A percentile compares a stretch with the other conserved stretches of the same genome.
phyloP scores from a whole-genome alignment of 2,329 filamentous ascomycete species.

The Thielaviopsis populi region DNA sequence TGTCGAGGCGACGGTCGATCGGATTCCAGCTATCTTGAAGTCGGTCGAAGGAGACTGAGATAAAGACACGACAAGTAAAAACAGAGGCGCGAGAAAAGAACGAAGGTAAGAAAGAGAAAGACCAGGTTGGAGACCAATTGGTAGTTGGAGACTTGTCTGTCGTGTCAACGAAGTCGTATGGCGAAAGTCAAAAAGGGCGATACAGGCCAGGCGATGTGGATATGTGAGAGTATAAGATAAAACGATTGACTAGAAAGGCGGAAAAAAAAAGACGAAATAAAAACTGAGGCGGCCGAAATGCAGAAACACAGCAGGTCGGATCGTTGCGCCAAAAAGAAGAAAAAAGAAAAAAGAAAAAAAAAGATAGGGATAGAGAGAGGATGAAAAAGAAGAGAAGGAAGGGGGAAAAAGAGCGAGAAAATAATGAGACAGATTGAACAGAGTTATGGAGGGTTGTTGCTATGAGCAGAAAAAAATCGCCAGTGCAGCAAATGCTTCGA shows the following conservation, averaged over 20 bases:
- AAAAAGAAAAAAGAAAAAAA: constrained; percentile 20
- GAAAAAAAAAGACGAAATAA: constrained; percentile 13
- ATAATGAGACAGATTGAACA: constrained; percentile 6
- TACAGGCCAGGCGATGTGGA: background rate
- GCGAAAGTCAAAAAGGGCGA: background rate
- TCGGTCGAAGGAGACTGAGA: background rate
- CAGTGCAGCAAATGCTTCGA: background rate
- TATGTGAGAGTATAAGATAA: background rate
- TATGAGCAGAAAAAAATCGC: background rate
- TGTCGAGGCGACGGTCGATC: constrained; percentile 16
- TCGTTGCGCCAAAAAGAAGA: constrained; percentile 18
- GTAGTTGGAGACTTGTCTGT: background rate
- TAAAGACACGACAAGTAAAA: constrained; percentile 13
- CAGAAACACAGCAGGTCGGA: background rate
- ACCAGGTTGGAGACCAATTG: background rate
- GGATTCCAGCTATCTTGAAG: constrained; percentile 30
- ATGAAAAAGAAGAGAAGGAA: constrained; percentile 19
- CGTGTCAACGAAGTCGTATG: background rate
- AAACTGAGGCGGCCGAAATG: background rate
- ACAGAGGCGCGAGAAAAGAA: background rate
- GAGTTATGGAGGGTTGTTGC: background rate
- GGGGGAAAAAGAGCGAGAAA: constrained; percentile 16
- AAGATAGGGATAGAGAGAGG: constrained; percentile 21
- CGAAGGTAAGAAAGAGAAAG: background rate
- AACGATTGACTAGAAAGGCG: background rate